Evolutionary conservation across 345 rosid species (phyloP), one percentile per base, ranked within the genome.

Genomic region (Populus euphratica): DNA sequence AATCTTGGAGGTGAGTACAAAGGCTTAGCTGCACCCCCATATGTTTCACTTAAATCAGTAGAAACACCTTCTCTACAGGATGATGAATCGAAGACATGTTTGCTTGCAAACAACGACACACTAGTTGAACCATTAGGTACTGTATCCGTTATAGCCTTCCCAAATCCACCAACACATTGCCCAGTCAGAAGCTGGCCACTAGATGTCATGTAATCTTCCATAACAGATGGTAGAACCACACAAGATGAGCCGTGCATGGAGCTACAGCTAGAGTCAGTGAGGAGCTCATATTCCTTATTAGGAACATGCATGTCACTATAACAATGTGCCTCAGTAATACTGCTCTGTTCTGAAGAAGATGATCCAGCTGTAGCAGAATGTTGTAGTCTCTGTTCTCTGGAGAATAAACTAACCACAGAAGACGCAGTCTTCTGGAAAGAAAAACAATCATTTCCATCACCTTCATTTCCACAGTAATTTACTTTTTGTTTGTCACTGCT

Each of bases 391-490:
- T 68, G 68, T 29, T 83, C 85, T 67, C 63, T 81, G 0, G 84
- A 73, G 0, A 72, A 76, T 8, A 83, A 85, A 59, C 78, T 64
- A 77, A 81, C 76, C 73, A 66, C 69, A 0, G 88, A 82, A 76
- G 87, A 84, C 21, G 76, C 29, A 44, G 79, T 76, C 77, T 81
- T 65, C 72, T 74, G 83, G 73, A 78, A 75, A 80, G 85, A 73
- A 0, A 69, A 79, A 67, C 64, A 70, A 79, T 59, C 72, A 33
- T 68, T 43, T 73, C 61, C 79, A 73, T 61, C 76, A 76, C 39
- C 74, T 72, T 73, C 76, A 18, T 54, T 80, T 68, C 52, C 84
- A 83, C n/a, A 62, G 49, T 18, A 75, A 47, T 77, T 81, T 7
- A 66, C 59, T n/a, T 52, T 73, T 63, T 59, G 86, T 73, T 77